Evolutionary conservation across 805 yeast genomes (phyloP).

Genomic region (Clavispora asparagi): DNA sequence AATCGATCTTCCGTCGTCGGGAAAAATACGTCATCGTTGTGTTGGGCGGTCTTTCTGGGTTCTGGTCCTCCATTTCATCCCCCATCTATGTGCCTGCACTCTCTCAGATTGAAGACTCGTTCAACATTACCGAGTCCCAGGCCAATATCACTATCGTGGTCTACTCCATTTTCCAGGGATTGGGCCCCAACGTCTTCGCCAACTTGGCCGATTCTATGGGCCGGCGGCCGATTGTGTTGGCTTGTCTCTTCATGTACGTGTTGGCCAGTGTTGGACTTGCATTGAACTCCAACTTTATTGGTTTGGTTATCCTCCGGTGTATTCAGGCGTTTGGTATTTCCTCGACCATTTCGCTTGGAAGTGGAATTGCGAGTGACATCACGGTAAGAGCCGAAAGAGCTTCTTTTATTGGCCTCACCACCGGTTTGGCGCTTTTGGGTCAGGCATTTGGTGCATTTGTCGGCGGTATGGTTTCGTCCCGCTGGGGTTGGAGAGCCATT

Average conservation of each 20-base stretch:
- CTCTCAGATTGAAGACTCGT: neutral
- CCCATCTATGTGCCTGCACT: conserved; percentile 2
- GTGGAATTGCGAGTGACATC: conserved; percentile 4
- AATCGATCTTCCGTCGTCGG: neutral
- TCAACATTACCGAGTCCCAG: neutral
- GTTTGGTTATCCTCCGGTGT: conserved; percentile 2
- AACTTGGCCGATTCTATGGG: conserved; percentile 2
- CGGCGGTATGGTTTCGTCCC: conserved; percentile 1
- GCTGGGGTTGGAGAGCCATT: conserved; percentile 4
- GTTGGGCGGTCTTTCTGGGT: conserved; percentile 1
- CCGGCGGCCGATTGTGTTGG: conserved; percentile 1
- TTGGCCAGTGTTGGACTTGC: conserved; percentile 1
- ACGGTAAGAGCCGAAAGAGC: conserved; percentile 3
- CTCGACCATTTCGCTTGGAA: conserved; percentile 1
- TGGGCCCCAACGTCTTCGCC: conserved; percentile 1
- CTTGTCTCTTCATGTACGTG: neutral
- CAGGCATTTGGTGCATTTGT: conserved; percentile 4
- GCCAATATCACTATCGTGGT: conserved; percentile 1
- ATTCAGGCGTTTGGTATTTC: conserved; percentile 3
- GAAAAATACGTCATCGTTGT: conserved; percentile 1
- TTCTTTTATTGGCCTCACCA: conserved; percentile 1
- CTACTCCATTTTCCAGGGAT: conserved; percentile 1
- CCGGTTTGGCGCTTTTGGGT: conserved; percentile 3
- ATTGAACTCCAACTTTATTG: neutral
- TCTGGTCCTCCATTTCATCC: conserved; percentile 2